phyloP scores from a whole-genome alignment of 371 early-diverging fungal species.

The Mortierella sp. region DNA sequence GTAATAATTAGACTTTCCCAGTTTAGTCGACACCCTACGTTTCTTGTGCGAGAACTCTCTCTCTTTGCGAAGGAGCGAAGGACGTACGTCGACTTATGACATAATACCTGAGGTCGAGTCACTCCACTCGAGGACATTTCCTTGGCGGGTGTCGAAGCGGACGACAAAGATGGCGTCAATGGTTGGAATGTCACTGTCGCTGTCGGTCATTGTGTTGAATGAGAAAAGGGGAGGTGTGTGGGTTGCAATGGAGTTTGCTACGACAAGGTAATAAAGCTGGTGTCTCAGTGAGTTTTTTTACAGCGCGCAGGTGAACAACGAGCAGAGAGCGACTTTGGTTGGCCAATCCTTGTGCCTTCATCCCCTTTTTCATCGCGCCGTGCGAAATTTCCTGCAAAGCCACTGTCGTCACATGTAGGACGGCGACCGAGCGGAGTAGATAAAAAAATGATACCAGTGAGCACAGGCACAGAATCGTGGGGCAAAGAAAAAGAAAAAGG shows the following conservation, averaged over 20 bases:
- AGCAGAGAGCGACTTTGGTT: neutral
- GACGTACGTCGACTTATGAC: neutral
- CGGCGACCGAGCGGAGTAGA: neutral
- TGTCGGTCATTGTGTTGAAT: neutral
- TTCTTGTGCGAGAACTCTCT: no score
- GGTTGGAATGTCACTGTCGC: conserved; percentile 31
- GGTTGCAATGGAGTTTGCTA: conserved; percentile 4
- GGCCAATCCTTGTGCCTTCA: neutral
- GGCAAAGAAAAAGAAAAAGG: neutral
- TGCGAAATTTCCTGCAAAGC: neutral
- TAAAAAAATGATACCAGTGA: neutral
- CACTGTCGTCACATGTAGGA: conserved; percentile 2
- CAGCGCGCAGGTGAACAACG: neutral
- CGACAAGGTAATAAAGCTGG: neutral
- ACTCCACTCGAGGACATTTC: conserved; percentile 72
- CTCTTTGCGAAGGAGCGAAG: neutral
- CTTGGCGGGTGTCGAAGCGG: conserved; percentile 68
- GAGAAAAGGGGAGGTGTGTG: neutral
- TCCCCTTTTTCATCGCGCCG: neutral
- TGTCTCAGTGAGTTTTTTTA: neutral
- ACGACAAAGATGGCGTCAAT: conserved; percentile 69
- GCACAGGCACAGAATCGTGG: conserved; percentile 1
- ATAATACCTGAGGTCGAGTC: conserved; percentile 24
- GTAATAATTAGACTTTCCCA: neutral
- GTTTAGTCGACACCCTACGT: no score